Conservation (phyloP, 352 stramenopile species). For the Phytopythium cucurbitacearum region DNA sequence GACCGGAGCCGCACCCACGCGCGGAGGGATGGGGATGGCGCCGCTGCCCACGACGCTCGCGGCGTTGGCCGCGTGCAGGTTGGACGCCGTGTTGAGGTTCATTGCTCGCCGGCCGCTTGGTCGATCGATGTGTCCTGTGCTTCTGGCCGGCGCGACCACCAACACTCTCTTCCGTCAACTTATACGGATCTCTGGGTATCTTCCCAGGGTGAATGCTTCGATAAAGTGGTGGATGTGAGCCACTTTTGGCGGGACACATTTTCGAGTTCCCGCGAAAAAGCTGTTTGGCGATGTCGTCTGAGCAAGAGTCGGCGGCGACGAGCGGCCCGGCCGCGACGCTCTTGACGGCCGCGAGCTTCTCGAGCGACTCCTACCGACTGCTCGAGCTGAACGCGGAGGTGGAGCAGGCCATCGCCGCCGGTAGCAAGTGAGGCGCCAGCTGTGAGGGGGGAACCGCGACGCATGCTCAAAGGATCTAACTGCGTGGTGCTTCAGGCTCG, state of each 20-base stretch:
- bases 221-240: too few species aligned
- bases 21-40: conserved; percentile 63
- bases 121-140: too few species aligned
- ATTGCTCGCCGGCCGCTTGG: conserved; percentile 9
- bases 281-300: background rate
- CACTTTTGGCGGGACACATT: too few species aligned
- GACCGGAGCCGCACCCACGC: conserved; percentile 18
- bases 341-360: conserved; percentile 50
- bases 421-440: conserved; percentile 30
- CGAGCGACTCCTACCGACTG: conserved; percentile 46
- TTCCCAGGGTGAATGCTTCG: too few species aligned
- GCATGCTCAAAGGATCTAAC: background rate
- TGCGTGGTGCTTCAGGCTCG: conserved; percentile 27
- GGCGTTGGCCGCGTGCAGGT: conserved; percentile 78
- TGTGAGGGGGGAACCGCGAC: background rate
- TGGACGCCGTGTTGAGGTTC: conserved; percentile 45
- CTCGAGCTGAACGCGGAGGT: conserved; percentile 63
- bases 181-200: too few species aligned
- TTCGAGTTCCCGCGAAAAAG: background rate
- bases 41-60: conserved; percentile 70
- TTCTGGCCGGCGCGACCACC: too few species aligned
- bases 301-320: background rate
- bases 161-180: too few species aligned
- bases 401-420: conserved; percentile 44
- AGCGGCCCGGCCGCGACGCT: conserved; percentile 26